Base-by-base conservation (phyloP, 768 basidiomycete species). In the Inosperma sp. region DNA sequence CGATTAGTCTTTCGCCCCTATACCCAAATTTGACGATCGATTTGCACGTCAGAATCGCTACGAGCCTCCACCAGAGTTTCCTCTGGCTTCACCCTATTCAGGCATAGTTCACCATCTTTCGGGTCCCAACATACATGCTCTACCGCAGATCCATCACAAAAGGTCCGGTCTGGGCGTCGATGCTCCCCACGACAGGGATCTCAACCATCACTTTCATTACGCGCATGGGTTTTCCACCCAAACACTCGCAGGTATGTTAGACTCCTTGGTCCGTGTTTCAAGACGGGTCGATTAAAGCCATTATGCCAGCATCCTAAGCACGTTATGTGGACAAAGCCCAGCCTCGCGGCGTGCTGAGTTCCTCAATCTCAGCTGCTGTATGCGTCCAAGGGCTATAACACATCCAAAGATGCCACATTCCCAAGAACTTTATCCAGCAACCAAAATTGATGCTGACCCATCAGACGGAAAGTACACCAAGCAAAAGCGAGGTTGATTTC, bases 31-130 rank as follows among this genome's bases (percentile, higher is more conserved):
- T 75, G 83, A 88, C 86, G 82, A 88, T 87, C 83, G 85, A 88
- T 88, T 88, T 89, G 87, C 87, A 88, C 83, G 84, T 88, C 87
- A 89, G 87, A 88, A 89, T 84, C 82, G 85, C 87, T 88, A 85
- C 83, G 82, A 86, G 83, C 86, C 84, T 88, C 86, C 86, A 88
- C 84, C 86, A 88, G 86, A 86, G 87, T 89, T 88, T 88, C 85
- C 87, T 85, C 86, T 88, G 86, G 85, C 86, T 88, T 86, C 82
- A 77, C 84, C 84, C 83, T 86, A 83, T 81, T 83, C 84, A 85
- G 70, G 70, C 83, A 86, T 86, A 86, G 82, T 86, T 86, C 84
- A 86, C 83, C 83, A 86, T 86, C 83, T 85, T 86, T 86, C 83
- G 82, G 84, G 83, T 85, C 84, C 82, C 81, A 85, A 81, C 84